Evolutionary conservation across 2,329 filamentous ascomycete species (phyloP), one percentile per base, ranked within the genome.

Genomic region (Aspergillus carbonarius): DNA sequence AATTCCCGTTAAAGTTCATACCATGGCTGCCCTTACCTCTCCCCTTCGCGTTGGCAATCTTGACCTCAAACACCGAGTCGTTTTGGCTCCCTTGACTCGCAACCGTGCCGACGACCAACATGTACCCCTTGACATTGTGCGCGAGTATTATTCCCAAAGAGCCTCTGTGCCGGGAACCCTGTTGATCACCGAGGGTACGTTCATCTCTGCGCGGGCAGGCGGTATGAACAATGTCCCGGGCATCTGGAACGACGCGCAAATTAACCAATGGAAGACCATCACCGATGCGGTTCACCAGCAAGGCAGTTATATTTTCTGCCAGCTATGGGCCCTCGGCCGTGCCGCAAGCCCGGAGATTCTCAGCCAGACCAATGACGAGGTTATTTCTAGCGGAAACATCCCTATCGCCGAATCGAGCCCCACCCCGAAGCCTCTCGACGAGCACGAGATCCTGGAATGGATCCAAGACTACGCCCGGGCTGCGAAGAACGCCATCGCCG

Each of bases 251-350:
- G 71, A 78, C 0, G 78, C 76, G 8, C 84, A 88, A 59, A 74
- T 87, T 18, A 74, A 74, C 0, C 81, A 76, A 0, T 90, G 87
- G 87, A 83, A 80, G 62, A 71, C 77, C 1, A 75, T 89, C 46
- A 85, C 82, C 3, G 79, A 85, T n/a, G 83, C 81, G 0, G 84
- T 90, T 0, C 88, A 90, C 65, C 75, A 75, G 23, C 85, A 85
- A 60, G 83, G 82, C 1, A 81, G 79, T 17, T 84, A 78, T 66
- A 84, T 88, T 23, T 88, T 78, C 71, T 74, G 79, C 3, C 88
- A 90, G 66, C 74, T 90, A 0, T 87, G 83, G 76, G 81, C 81
- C 0, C 74, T 84, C 15, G 86, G 87, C 1, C 81, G 87, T 9
- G 79, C 80, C 3, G 82, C 83, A 0, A 70, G 78, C 58, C 67